Conservation (phyloP, 768 basidiomycete genomes). For the Lactarius quietus region DNA sequence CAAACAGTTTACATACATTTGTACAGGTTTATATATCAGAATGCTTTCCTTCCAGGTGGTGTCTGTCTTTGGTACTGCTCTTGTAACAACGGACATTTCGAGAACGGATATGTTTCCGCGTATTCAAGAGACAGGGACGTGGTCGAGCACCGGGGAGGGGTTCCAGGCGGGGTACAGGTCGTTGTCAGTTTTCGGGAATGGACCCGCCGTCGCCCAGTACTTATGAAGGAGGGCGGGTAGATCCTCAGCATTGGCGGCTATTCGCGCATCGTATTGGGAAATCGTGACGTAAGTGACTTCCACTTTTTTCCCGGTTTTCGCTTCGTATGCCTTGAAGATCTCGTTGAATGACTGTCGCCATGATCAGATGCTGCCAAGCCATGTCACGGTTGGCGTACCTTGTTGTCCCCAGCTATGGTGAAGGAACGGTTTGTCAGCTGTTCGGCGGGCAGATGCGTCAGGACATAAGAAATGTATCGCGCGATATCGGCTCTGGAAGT, state of each 20-base stretch:
- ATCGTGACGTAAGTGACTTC: conserved; percentile 22
- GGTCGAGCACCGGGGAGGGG: conserved; percentile 15
- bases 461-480: conserved; percentile 23
- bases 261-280: conserved; percentile 14
- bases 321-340: conserved; percentile 23
- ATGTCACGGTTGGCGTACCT: conserved; percentile 11
- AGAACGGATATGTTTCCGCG: not conserved
- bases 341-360: conserved; percentile 25
- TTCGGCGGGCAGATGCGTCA: conserved; percentile 23
- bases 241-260: conserved; percentile 21
- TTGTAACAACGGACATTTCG: not conserved
- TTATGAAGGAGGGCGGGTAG: conserved; percentile 10
- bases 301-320: conserved; percentile 25
- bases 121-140: not conserved
- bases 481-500: conserved; percentile 25
- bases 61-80: not conserved
- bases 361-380: not conserved
- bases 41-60: too few relatives aligned
- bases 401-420: conserved; percentile 11
- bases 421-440: conserved; percentile 15
- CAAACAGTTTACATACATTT: not conserved
- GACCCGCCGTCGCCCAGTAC: conserved; percentile 19
- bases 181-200: conserved; percentile 17
- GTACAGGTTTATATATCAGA: not conserved
- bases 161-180: conserved; percentile 22